These are phyloP conservation scores for Moniliella sp. DNA, from an alignment of 1,284 basidiomycete genomes.

Conservation along the genomic window DNA sequence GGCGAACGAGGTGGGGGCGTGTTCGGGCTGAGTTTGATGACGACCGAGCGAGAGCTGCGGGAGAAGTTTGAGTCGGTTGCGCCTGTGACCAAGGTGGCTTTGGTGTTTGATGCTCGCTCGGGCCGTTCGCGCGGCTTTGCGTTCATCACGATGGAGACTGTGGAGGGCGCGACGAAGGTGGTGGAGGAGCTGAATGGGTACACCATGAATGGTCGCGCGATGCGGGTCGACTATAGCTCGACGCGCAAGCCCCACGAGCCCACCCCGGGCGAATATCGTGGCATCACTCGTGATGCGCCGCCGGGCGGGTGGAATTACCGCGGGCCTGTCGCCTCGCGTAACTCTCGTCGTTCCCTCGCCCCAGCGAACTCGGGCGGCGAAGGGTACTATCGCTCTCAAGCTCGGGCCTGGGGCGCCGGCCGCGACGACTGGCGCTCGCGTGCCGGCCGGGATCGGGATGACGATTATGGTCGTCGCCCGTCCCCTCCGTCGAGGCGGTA, in stretches of 20 bases:
- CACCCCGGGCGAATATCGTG: conserved; percentile 90
- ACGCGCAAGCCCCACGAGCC: conserved; percentile 84
- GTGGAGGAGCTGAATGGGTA: conserved; percentile 79
- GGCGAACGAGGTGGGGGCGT: conserved; percentile 71
- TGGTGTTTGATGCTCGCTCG: conserved; percentile 96
- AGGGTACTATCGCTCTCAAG: no score
- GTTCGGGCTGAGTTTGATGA: conserved; percentile 83
- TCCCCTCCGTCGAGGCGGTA: no score
- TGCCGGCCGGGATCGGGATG: no score
- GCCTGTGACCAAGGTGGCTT: conserved; percentile 66
- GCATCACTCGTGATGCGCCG: no score
- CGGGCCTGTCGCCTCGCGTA: no score
- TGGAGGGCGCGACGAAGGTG: conserved; percentile 68
- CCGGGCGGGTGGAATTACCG: no score
- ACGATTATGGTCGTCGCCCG: no score
- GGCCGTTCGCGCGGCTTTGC: conserved; percentile 92
- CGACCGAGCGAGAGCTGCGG: conserved; percentile 74
- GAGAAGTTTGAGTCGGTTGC: conserved; percentile 76
- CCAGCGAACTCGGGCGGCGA: no score
- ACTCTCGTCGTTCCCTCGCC: no score
- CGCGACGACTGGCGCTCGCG: no score
- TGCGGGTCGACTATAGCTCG: conserved; percentile 88
- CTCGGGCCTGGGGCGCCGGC: no score
- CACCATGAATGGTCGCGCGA: conserved; percentile 80
- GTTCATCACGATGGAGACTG: conserved; percentile 73